Conservation (phyloP, 179 eudicot genomes). For the Sideroxylon spinosum region DNA sequence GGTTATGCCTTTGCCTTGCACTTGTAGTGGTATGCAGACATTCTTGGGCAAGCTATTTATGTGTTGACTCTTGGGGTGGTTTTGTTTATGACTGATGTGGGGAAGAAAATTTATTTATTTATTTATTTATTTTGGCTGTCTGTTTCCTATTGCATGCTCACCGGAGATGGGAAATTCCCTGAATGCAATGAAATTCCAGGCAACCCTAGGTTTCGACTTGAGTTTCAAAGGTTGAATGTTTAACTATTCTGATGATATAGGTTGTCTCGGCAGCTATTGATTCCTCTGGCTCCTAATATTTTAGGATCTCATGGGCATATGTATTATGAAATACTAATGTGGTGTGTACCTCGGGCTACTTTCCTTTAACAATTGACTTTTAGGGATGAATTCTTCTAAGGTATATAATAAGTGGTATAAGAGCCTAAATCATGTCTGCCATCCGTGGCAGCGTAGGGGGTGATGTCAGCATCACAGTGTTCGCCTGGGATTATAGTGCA, state of each 20-base stretch:
- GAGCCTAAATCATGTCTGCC: too few species aligned
- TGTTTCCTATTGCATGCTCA: not conserved
- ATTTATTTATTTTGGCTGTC: not conserved
- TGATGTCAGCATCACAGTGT: too few species aligned
- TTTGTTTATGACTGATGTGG: not conserved
- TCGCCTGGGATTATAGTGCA: too few species aligned
- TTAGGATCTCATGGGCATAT: too few species aligned
- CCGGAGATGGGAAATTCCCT: not conserved
- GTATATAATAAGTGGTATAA: too few species aligned
- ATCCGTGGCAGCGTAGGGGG: too few species aligned
- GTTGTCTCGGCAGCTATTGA: not conserved
- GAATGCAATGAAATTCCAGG: not conserved
- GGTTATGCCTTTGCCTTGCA: not conserved
- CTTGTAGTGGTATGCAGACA: not conserved
- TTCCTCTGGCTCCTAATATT: not conserved
- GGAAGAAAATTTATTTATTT: too few species aligned
- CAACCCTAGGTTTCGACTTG: not conserved
- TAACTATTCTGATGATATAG: not conserved
- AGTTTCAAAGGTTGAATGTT: not conserved
- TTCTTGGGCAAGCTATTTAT: not conserved
- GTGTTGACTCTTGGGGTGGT: not conserved
- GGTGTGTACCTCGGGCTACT: too few species aligned
- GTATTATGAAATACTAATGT: too few species aligned
- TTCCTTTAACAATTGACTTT: too few species aligned
- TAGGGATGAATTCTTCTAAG: too few species aligned